Base-by-base conservation (phyloP, 768 basidiomycete genomes). In the Collybia mongolica region DNA sequence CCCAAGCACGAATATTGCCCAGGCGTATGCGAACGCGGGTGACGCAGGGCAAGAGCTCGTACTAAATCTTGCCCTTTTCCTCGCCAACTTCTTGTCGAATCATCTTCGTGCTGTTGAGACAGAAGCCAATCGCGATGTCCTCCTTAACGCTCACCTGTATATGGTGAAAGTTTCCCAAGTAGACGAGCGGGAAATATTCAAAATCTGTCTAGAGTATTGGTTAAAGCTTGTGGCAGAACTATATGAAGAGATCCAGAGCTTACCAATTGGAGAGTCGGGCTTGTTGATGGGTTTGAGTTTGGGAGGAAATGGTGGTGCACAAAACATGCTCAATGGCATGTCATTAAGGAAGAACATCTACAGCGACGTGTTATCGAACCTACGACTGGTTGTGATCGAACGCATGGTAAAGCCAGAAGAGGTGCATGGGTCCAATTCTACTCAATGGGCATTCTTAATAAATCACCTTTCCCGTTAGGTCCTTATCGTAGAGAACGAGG, bases 361-460 rank as follows among this genome's bases (percentile, higher is more conserved):
- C 65, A 86, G 86, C 53, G 95, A 98, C 57, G 93, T 99, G 9
- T 74, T 99, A 46, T 93, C 90, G 24, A 97, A 99, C 66, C 66
- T 99, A 59, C 82, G 97, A 39, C 70, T 98, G 52, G 96, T 98
- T 39, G 93, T 99, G 62, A 96, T 98, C 59, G 96, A 98, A 71
- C 82, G 92, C 60, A 99, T 99, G 97, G 97, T 98, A 56, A 99
- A 98, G 67, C 97, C 97, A 4, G 97, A 99, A 68, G 97, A 99
- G 82, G 96, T 93, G 53, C 36, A 79, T 66, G 15, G 40, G 8
- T 28, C 2, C 28, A 20, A 19, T 46, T 56, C 39, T 12, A 38
- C 6, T 36, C 15, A 42, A 26, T 35, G 15, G 19, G 18, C 18
- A 11, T 35, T 45, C 32, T 51, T 19, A 28, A 37, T 35, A 28